Conservation (phyloP, 2,329 filamentous ascomycete species). For the Xylariaceae sp. region DNA sequence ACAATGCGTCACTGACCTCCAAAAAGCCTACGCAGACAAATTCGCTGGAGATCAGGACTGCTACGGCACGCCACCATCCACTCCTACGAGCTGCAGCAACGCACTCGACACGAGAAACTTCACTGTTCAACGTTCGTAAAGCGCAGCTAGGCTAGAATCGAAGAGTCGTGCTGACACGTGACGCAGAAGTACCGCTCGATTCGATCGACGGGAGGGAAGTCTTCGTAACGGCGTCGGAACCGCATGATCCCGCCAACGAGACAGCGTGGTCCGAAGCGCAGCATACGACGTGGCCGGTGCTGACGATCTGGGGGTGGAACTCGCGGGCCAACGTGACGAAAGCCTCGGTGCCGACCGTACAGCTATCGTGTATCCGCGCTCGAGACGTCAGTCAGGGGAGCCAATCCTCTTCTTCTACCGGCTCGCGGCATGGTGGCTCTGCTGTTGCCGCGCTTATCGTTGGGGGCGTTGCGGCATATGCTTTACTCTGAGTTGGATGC, state of each 20-base stretch:
- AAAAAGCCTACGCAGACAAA: conserved; percentile 26
- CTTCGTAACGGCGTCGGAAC: conserved; percentile 27
- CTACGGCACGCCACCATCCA: conserved; percentile 26
- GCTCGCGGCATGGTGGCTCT: conserved; percentile 1
- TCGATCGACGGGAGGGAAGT: conserved; percentile 27
- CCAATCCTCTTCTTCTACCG: not conserved
- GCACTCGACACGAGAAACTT: conserved; percentile 23
- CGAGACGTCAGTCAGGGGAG: conserved; percentile 12
- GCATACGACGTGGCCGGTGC: conserved; percentile 24
- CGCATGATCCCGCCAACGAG: conserved; percentile 21
- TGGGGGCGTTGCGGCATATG: not conserved
- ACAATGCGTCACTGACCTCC: conserved; percentile 29
- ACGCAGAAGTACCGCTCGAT: conserved; percentile 24
- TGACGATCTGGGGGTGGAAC: conserved; percentile 32
- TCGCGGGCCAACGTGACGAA: conserved; percentile 23
- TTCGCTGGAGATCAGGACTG: conserved; percentile 27
- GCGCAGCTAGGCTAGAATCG: not conserved
- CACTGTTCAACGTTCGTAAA: conserved; percentile 25
- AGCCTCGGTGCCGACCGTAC: conserved; percentile 20
- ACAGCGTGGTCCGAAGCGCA: conserved; percentile 17
- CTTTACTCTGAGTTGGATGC: too few species aligned
- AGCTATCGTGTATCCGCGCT: conserved; percentile 26
- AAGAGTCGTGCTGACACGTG: not conserved
- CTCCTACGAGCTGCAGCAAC: conserved; percentile 27
- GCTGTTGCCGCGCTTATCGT: conserved; percentile 1